phyloP scores from a whole-genome alignment of 345 rosid genomes.

The Pistacia integerrima region DNA sequence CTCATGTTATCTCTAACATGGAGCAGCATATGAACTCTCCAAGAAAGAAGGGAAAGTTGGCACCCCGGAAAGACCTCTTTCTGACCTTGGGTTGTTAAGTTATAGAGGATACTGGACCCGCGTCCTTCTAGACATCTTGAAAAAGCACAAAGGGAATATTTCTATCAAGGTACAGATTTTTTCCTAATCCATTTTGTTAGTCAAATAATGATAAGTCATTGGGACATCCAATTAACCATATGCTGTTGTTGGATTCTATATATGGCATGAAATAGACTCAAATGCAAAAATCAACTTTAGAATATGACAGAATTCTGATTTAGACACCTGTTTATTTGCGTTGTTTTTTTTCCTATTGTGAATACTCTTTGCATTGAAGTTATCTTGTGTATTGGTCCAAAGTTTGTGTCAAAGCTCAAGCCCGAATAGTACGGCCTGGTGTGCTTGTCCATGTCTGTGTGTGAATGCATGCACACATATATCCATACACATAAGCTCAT shows the following conservation, averaged over 20 bases:
- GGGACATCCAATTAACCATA: background rate
- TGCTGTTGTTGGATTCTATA: background rate
- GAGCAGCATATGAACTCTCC: constrained; percentile 94
- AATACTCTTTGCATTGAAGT: background rate
- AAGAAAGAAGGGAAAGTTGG: constrained; percentile 99
- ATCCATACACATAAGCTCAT: background rate
- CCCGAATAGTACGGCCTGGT: background rate
- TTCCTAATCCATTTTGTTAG: background rate
- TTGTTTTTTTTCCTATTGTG: background rate
- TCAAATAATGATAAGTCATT: background rate
- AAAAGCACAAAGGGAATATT: constrained; percentile 96
- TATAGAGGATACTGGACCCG: constrained; percentile 99
- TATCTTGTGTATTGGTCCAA: background rate
- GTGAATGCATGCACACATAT: background rate
- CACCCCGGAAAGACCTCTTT: constrained; percentile 98
- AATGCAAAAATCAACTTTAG: background rate
- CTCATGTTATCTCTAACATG: constrained; percentile 14
- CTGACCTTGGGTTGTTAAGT: constrained; percentile 94
- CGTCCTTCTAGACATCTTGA: constrained; percentile 90
- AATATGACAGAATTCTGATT: background rate
- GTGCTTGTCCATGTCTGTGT: background rate
- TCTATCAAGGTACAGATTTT: constrained; percentile 76
- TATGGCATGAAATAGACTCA: background rate
- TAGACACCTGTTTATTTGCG: background rate
- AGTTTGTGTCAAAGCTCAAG: background rate